Percentiles rank a stretch among this genome's conserved stretches.
These are phyloP conservation scores for Chlamydomonas eustigma DNA, from an alignment of 139 green algal genomes.

Conservation along the genomic window DNA sequence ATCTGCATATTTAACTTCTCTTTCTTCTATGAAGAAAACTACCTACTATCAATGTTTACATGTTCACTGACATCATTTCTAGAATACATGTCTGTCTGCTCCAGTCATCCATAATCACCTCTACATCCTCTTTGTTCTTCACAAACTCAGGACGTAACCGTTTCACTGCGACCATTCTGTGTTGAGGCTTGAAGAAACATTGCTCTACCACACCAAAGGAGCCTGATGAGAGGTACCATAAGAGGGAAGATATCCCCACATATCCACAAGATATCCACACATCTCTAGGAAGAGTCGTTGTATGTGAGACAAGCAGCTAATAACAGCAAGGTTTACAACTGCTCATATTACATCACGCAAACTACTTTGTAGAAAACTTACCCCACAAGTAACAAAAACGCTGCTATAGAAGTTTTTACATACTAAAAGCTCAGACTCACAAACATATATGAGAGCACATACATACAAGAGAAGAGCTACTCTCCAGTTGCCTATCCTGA, in stretches of 20 bases:
- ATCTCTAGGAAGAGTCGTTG: too few species aligned
- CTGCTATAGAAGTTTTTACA: neutral
- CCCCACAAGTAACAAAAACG: neutral
- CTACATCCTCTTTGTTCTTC: neutral
- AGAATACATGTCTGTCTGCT: too few species aligned
- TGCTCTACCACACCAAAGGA: neutral
- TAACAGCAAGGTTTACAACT: neutral
- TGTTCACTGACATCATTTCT: too few species aligned
- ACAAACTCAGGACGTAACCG: neutral
- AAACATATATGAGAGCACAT: neutral
- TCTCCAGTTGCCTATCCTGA: neutral
- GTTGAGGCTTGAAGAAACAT: neutral
- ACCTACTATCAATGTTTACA: too few species aligned
- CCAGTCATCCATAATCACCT: too few species aligned
- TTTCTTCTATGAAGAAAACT: too few species aligned
- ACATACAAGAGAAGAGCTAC: neutral
- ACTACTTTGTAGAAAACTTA: neutral
- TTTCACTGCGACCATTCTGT: neutral
- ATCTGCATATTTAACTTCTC: too few species aligned
- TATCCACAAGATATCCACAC: too few species aligned
- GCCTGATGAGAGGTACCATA: neutral
- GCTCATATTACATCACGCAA: neutral
- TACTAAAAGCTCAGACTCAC: neutral
- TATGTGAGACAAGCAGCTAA: neutral
- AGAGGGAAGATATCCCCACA: neutral